Evolutionary conservation across 176 grass and related monocot genomes (phyloP).

Genomic region (Musa beccarii): DNA sequence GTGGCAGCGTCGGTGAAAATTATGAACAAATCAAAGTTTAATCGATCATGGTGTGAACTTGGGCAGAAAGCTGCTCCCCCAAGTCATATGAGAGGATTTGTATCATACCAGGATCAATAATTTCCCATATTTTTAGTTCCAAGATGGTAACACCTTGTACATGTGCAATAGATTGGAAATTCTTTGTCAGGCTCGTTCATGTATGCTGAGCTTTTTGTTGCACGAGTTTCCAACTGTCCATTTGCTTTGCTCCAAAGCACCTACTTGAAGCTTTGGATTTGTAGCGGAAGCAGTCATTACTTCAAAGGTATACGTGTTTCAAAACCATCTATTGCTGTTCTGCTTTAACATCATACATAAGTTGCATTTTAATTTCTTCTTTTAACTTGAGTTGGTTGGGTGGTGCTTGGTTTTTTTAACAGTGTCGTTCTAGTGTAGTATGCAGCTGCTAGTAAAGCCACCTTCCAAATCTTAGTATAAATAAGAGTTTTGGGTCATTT

Average conservation of each 20-base stretch:
- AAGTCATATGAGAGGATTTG: not conserved
- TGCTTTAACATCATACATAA: no score
- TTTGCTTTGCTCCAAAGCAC: not conserved
- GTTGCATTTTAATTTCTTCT: no score
- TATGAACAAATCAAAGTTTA: constrained; percentile 64
- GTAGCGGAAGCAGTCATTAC: not conserved
- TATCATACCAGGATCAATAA: not conserved
- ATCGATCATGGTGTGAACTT: not conserved
- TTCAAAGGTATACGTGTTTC: no score
- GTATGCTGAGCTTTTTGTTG: no score
- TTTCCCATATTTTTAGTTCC: not conserved
- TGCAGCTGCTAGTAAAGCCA: no score
- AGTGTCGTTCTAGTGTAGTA: no score
- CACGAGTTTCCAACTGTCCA: no score
- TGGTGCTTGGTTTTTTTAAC: no score
- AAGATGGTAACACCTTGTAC: not conserved
- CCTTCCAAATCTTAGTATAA: no score
- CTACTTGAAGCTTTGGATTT: not conserved
- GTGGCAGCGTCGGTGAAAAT: constrained; percentile 62
- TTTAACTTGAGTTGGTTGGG: no score
- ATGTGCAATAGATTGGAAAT: not conserved
- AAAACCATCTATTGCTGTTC: no score
- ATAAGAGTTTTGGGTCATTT: no score
- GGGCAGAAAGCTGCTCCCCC: not conserved
- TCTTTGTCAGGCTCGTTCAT: not conserved